Evolutionary conservation across 176 grass and related monocot species (phyloP), one percentile per base, ranked within the genome.

Genomic region (Avena atlantica): DNA sequence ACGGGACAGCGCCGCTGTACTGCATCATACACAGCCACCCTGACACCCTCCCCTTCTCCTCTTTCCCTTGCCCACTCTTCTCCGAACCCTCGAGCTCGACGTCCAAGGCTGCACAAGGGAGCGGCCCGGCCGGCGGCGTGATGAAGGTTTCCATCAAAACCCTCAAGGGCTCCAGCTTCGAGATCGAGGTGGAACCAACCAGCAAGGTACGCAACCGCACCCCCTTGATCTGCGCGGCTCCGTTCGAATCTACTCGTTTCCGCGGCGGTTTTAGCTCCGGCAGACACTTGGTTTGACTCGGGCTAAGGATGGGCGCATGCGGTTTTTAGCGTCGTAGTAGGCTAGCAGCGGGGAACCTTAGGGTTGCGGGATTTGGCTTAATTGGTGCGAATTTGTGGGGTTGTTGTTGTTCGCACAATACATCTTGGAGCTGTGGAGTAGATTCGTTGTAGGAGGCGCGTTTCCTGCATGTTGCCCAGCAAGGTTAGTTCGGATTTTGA

Each of bases 141-240:
- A 96, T 96, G 94, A 93, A 93, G 91, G 78, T 96, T 48, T 91
- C 90, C 24, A 78, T 96, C 14, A 93, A 96, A 89, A 96, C 91
- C 12, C 91, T 96, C n/a, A 91, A 86, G 76, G 94, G 94, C 9
- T 89, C 91, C 71, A 93, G 60, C 74, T 96, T 91, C 78, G 85
- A 93, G 89, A 92, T 96, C 94, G 91, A 93, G 25, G 91, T 90
- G 60, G 71, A 85, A 0, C 85, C 88, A 12, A 20, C 85, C 16
- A 58, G 84, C 75, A 97, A 91, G 90, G 95, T 97, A 83, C 27
- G 45, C 72, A 53, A 3, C 70, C 57, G 9, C 51, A 13, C 49
- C 62, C 58, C 40, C 80, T 72, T 79, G 83, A 88, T 92, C 81
- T 66, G 20, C 55, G 65, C 12, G 12, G 52, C 21, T 45, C 82